Conservation (phyloP, 768 basidiomycete species). For the Suillus tomentosus region DNA sequence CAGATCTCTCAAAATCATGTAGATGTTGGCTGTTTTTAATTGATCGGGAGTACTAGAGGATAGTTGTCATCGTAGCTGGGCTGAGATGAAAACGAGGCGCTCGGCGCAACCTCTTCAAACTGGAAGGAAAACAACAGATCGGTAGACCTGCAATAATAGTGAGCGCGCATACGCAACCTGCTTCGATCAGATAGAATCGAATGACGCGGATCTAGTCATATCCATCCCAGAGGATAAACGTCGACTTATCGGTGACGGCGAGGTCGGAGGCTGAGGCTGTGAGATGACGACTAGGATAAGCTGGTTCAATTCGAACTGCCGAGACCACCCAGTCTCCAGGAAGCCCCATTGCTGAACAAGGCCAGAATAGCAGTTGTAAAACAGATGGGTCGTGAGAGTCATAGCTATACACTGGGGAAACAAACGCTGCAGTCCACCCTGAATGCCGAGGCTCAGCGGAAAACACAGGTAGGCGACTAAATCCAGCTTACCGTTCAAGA, state of each 20-base stretch:
- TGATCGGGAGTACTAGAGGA: background rate
- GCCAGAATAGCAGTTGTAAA: slow-evolving; percentile 47
- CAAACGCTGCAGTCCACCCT: slow-evolving; percentile 59
- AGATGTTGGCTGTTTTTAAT: slow-evolving; percentile 3
- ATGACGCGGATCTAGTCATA: background rate
- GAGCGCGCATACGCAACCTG: background rate
- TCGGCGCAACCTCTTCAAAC: background rate
- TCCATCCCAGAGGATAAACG: background rate
- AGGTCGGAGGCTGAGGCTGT: slow-evolving; percentile 30
- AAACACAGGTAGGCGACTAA: background rate
- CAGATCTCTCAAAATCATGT: slow-evolving; percentile 6
- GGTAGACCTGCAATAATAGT: background rate
- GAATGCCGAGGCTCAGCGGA: slow-evolving; percentile 15
- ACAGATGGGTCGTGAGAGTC: slow-evolving; percentile 48
- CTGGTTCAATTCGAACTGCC: slow-evolving; percentile 23
- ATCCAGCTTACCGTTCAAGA: slow-evolving; percentile 37
- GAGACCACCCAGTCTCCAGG: slow-evolving; percentile 33
- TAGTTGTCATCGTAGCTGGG: slow-evolving; percentile 2
- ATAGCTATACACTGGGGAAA: slow-evolving; percentile 47
- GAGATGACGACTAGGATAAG: slow-evolving; percentile 25
- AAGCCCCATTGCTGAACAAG: slow-evolving; percentile 51
- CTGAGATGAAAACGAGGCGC: background rate
- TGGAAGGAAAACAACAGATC: slow-evolving; percentile 1
- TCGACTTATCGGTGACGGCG: background rate
- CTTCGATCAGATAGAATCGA: slow-evolving; percentile 4